Percentiles rank a stretch among this genome's conserved stretches.
phyloP scores from a whole-genome alignment of 2,329 filamentous ascomycete species.

The Trichoderma sp. region DNA sequence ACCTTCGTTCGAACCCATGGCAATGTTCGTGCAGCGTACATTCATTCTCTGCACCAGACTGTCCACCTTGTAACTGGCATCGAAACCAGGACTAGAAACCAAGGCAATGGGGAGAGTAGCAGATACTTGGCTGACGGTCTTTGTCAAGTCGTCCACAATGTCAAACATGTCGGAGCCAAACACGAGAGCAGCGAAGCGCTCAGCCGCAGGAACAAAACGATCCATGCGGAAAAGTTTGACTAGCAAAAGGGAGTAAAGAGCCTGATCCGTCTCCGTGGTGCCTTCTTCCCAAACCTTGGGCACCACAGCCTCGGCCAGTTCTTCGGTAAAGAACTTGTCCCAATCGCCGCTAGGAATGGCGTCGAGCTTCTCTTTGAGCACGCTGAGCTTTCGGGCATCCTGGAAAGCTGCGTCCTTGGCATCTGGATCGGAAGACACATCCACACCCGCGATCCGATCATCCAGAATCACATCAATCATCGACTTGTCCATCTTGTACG shows the following conservation, averaged over 20 bases:
- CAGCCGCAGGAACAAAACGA: slow-evolving; percentile 86
- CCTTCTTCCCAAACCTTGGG: slow-evolving; percentile 69
- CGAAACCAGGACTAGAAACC: slow-evolving; percentile 93
- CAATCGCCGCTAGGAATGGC: slow-evolving; percentile 62
- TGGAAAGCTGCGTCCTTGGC: slow-evolving; percentile 65
- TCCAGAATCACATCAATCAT: slow-evolving; percentile 86
- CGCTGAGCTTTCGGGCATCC: slow-evolving; percentile 64
- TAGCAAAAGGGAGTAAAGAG: slow-evolving; percentile 78
- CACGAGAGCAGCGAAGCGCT: slow-evolving; percentile 82
- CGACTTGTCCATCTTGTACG: slow-evolving; percentile 89
- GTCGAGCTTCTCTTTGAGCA: slow-evolving; percentile 71
- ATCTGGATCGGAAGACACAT: slow-evolving; percentile 68
- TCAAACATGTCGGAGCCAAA: slow-evolving; percentile 84
- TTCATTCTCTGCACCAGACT: slow-evolving; percentile 81
- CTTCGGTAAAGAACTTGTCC: slow-evolving; percentile 79
- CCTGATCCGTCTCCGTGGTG: slow-evolving; percentile 65
- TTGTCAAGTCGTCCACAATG: slow-evolving; percentile 77
- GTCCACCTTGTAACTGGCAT: slow-evolving; percentile 98
- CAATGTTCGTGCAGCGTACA: slow-evolving; percentile 89
- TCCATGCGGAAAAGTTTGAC: slow-evolving; percentile 95
- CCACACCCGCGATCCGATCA: slow-evolving; percentile 67
- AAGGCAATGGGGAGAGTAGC: slow-evolving; percentile 84
- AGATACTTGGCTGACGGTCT: slow-evolving; percentile 79
- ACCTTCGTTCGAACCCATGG: slow-evolving; percentile 97
- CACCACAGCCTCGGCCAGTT: slow-evolving; percentile 80